These are phyloP conservation scores for Xylariales sp. DNA, from an alignment of 2,329 filamentous ascomycete species.

Conservation along the genomic window DNA sequence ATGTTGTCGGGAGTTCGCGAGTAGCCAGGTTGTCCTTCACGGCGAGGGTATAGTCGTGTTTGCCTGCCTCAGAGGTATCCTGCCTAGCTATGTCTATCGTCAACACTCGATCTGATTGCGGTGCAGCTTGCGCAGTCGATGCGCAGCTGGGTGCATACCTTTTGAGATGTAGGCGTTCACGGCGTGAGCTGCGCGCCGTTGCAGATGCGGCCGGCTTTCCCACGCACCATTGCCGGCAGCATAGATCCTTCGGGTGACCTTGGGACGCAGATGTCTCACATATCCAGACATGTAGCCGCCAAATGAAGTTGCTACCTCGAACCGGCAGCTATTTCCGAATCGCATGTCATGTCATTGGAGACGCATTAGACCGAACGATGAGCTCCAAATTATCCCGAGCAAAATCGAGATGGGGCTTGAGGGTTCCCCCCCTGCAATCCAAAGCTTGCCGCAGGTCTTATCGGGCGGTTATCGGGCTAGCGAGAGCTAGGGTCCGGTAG, in stretches of 20 bases:
- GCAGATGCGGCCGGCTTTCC: too few species aligned
- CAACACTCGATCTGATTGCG: too few species aligned
- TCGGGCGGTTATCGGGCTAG: conserved; percentile 9
- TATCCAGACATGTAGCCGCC: conserved; percentile 27
- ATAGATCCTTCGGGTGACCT: conserved; percentile 22
- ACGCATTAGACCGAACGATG: too few species aligned
- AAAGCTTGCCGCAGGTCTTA: too few species aligned
- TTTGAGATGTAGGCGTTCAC: conserved; percentile 5
- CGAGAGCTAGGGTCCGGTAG: conserved; percentile 7
- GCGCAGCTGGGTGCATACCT: too few species aligned
- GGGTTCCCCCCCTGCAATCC: too few species aligned
- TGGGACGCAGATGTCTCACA: conserved; percentile 22
- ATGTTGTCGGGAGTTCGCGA: conserved; percentile 66
- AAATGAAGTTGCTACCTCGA: background rate
- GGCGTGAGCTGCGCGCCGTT: conserved; percentile 12
- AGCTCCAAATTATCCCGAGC: too few species aligned
- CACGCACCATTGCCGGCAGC: conserved; percentile 13
- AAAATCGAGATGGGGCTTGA: too few species aligned
- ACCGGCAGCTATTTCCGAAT: background rate
- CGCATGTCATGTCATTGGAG: background rate
- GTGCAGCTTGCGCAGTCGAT: too few species aligned
- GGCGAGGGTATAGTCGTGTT: conserved; percentile 42
- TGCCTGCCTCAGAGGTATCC: too few species aligned
- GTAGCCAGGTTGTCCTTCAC: conserved; percentile 79
- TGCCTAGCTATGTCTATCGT: too few species aligned